Base-by-base conservation (phyloP, 306 rosid species). In the Dryas drummondii region DNA sequence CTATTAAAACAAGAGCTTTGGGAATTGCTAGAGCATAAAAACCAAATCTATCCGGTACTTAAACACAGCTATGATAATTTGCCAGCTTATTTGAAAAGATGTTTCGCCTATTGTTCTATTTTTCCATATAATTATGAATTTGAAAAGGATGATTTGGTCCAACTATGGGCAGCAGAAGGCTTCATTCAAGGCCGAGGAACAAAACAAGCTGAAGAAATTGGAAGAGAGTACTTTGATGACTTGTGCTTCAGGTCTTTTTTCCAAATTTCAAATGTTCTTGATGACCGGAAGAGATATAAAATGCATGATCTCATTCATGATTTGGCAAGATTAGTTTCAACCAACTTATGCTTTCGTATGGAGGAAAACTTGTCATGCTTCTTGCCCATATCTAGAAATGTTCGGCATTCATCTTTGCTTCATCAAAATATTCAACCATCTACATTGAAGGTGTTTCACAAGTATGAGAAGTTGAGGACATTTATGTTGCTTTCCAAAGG, bases 111-210 rank as follows among this genome's bases (percentile, higher is more conserved):
- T 26, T 84, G 83, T 68, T 77, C 81, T 47, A 50, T 81, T 44
- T 84, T 70, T 13, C 85, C 87, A 2, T 78, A 78, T 44, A 76
- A 81, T 64, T 61, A 42, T 56, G 44, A 22, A 22, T 71, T 82
- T n/a, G 3, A 73, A 9, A 87, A 47, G 58, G 57, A 64, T 63
- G 6, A 26, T 1, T 19, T 85, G 22, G 57, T 87, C 65, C 47
- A 17, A 57, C 58, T 82, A 3, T 87, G 87, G 91, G 81, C 81
- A 87, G 89, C 81, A 13, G 81, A 87, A 73, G 80, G 81, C 9
- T 56, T 85, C 5, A n/a, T 84, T 2, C 9, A 59, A 56, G 13
- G 70, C 13, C 60, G 9, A 9, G 69, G 44, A 27, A 57, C 16
- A 1, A 32, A 11, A 15, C 78, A 44, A 27, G 0, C 48, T 5